A percentile compares a stretch with the other conserved stretches of the same genome.
phyloP scores from a whole-genome alignment of 1,139 yeast species.

The Candida sanyaensis region DNA sequence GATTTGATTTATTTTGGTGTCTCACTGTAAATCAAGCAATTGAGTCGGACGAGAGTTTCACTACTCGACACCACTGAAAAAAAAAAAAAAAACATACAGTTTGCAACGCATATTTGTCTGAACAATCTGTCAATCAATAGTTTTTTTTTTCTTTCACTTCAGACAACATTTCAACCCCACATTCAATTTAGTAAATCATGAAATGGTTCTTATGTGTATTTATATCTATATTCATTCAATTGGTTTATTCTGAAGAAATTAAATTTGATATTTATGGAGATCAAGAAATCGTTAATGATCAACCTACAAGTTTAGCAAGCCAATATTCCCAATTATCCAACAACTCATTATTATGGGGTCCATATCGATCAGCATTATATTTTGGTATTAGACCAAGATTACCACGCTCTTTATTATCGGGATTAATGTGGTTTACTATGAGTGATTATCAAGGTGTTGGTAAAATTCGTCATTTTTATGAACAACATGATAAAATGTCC shows the following conservation, averaged over 20 bases:
- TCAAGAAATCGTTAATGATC: slow-evolving; percentile 3
- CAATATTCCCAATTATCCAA: slow-evolving; percentile 30
- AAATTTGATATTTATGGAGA: slow-evolving; percentile 12
- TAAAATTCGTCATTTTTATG: slow-evolving; percentile 76
- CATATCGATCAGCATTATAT: slow-evolving; percentile 85
- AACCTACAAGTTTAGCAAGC: slow-evolving; percentile 5
- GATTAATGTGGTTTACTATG: slow-evolving; percentile 86
- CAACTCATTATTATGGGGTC: slow-evolving; percentile 73
- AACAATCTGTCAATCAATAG: not conserved
- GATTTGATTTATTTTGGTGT: too few relatives aligned
- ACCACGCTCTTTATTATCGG: slow-evolving; percentile 77
- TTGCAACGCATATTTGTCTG: too few relatives aligned
- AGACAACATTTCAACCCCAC: not conserved
- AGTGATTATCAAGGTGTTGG: slow-evolving; percentile 60
- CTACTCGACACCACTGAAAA: too few relatives aligned
- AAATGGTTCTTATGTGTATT: slow-evolving; percentile 4
- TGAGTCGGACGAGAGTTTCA: too few relatives aligned
- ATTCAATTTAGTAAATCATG: slow-evolving; percentile 2
- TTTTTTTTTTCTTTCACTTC: not conserved
- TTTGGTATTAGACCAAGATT: slow-evolving; percentile 82
- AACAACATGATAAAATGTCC: slow-evolving; percentile 68
- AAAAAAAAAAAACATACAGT: too few relatives aligned
- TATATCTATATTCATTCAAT: not conserved
- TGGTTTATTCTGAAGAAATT: slow-evolving; percentile 9
- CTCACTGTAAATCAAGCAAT: too few relatives aligned